phyloP scores from a whole-genome alignment of 2,329 filamentous ascomycete genomes.

The Colletotrichum zoysiae region DNA sequence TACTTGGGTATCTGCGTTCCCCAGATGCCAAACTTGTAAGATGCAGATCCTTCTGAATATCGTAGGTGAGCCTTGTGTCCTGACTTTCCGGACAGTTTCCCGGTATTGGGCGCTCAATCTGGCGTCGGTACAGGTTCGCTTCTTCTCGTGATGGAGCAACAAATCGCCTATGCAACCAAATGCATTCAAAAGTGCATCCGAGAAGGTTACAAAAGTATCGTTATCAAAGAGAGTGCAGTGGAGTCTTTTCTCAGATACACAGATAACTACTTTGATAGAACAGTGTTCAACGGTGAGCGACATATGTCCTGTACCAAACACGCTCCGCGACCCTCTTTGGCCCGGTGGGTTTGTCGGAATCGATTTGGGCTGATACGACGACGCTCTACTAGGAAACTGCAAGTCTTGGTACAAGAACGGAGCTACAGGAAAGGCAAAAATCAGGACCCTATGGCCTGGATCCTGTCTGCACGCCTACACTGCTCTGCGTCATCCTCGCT shows the following conservation, averaged over 20 bases:
- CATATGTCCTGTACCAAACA: neutral
- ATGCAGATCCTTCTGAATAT: accelerated
- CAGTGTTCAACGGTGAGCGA: neutral
- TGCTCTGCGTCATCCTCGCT: slow-evolving; percentile 3
- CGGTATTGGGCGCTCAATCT: neutral
- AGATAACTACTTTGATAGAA: slow-evolving; percentile 20
- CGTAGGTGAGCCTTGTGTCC: neutral
- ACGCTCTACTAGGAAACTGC: neutral
- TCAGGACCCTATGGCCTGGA: slow-evolving; percentile 15
- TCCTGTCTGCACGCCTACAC: slow-evolving; percentile 12
- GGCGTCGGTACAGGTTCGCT: slow-evolving; percentile 1
- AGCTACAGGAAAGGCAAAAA: neutral
- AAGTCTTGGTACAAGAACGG: slow-evolving; percentile 9
- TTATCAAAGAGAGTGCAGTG: neutral
- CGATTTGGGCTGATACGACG: no score
- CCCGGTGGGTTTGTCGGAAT: neutral
- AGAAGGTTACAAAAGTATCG: slow-evolving; percentile 2
- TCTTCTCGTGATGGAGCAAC: slow-evolving; percentile 5
- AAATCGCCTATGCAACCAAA: neutral
- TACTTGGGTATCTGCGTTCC: slow-evolving; percentile 1
- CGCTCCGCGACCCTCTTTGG: neutral
- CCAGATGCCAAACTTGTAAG: slow-evolving; percentile 16
- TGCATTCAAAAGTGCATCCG: slow-evolving; percentile 4
- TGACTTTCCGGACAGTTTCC: neutral
- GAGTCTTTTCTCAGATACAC: slow-evolving; percentile 4